These are phyloP conservation scores for Sugiyamaella xylanicola DNA, from an alignment of 1,139 yeast genomes.

Conservation along the genomic window DNA sequence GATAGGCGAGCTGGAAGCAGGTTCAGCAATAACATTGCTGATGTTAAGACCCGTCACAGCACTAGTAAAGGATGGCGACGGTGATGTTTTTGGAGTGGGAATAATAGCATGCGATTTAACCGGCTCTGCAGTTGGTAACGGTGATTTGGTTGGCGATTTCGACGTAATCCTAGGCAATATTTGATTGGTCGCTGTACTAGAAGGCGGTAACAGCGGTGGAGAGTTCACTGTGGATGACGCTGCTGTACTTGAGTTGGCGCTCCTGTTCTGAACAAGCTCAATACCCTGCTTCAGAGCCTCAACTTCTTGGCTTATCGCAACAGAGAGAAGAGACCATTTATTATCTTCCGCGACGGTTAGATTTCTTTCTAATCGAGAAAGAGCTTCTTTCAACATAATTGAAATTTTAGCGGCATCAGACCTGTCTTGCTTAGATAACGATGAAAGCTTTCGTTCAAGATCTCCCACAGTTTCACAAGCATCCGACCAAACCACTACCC, in stretches of 20 bases:
- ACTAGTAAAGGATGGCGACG: slow-evolving; percentile 8
- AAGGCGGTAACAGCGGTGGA: neutral
- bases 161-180: neutral
- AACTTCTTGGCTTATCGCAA: slow-evolving; percentile 40
- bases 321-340: slow-evolving; percentile 35
- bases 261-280: slow-evolving; percentile 24
- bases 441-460: slow-evolving; percentile 26
- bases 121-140: neutral
- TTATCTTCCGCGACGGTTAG: slow-evolving; percentile 27
- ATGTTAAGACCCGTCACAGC: neutral
- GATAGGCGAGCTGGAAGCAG: slow-evolving; percentile 1
- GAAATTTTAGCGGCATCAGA: slow-evolving; percentile 20
- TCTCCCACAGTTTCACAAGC: slow-evolving; percentile 30
- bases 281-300: slow-evolving; percentile 35
- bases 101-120: neutral
- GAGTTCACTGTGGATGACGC: neutral
- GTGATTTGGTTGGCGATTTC: neutral
- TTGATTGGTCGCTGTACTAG: slow-evolving; percentile 2
- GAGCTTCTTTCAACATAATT: slow-evolving; percentile 21
- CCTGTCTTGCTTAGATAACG: slow-evolving; percentile 6
- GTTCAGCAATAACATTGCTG: slow-evolving; percentile 4
- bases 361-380: slow-evolving; percentile 21
- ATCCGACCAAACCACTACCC: slow-evolving; percentile 36
- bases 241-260: neutral
- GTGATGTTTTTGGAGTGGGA: neutral